Evolutionary conservation across 2,329 filamentous ascomycete genomes (phyloP).

Genomic region (Monosporascus sp.): DNA sequence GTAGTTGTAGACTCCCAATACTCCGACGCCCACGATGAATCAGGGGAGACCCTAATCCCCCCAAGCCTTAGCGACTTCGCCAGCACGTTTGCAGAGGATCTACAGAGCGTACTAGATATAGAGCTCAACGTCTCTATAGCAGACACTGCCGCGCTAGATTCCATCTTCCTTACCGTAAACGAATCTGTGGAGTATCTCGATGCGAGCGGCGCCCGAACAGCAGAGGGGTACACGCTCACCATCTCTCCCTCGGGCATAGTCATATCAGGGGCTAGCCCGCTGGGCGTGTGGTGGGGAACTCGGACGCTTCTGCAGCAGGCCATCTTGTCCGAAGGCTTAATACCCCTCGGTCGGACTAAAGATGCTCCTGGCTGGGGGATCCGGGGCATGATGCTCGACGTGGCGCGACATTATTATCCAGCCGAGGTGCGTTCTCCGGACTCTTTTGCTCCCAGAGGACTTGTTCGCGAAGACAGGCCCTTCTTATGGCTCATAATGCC

Average conservation of each 20-base stretch:
- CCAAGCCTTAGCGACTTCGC: slow-evolving; percentile 45
- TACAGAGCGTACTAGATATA: slow-evolving; percentile 24
- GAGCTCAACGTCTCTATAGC: slow-evolving; percentile 23
- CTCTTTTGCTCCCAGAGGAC: background rate
- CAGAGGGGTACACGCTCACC: slow-evolving; percentile 44
- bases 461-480: background rate
- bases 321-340: slow-evolving; percentile 30
- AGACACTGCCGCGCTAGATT: slow-evolving; percentile 8
- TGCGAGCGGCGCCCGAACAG: slow-evolving; percentile 39
- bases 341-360: slow-evolving; percentile 36
- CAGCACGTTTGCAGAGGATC: slow-evolving; percentile 35
- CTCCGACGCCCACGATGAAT: slow-evolving; percentile 34
- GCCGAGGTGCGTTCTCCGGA: slow-evolving; percentile 24
- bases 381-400: slow-evolving; percentile 46
- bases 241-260: slow-evolving; percentile 34
- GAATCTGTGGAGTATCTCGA: slow-evolving; percentile 35
- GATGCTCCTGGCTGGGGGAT: slow-evolving; percentile 48
- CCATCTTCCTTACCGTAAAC: slow-evolving; percentile 43
- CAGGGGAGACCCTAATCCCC: slow-evolving; percentile 46
- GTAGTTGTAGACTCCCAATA: slow-evolving; percentile 41
- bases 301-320: slow-evolving; percentile 49
- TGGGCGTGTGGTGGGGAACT: slow-evolving; percentile 55
- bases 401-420: slow-evolving; percentile 52
- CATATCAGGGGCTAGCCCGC: slow-evolving; percentile 47
- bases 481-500: background rate